Evolutionary conservation across 768 basidiomycete genomes (phyloP).

Genomic region (Panaeolus papilionaceus): DNA sequence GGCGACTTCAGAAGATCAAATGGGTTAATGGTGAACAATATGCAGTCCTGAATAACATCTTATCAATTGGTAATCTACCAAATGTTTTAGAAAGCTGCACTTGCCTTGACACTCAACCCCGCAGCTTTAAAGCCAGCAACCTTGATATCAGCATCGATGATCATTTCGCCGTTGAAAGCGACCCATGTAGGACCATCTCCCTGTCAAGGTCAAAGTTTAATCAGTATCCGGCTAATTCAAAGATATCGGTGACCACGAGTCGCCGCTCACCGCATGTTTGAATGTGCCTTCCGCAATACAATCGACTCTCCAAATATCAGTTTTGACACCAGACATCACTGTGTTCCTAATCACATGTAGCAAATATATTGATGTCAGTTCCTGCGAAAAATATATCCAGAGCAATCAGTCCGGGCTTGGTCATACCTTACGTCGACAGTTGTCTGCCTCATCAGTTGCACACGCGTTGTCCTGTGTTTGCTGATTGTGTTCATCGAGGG

Average conservation of each 20-base stretch:
- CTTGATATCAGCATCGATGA: conserved; percentile 51
- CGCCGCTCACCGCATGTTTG: conserved; percentile 53
- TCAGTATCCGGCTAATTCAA: background rate
- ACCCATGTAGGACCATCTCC: conserved; percentile 69
- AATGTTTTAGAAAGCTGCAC: conserved; percentile 18
- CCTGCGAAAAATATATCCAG: background rate
- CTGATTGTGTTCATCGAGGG: conserved; percentile 47
- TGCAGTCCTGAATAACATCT: conserved; percentile 57
- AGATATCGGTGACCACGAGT: background rate
- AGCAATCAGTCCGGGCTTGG: background rate
- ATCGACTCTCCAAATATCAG: conserved; percentile 75
- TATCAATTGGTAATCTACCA: conserved; percentile 1
- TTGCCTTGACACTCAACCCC: conserved; percentile 68
- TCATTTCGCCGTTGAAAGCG: conserved; percentile 67
- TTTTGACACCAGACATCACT: conserved; percentile 56
- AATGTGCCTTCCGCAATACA: conserved; percentile 70
- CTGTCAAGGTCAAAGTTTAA: conserved; percentile 37
- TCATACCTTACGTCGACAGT: conserved; percentile 67
- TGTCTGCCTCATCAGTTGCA: conserved; percentile 71
- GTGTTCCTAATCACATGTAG: conserved; percentile 44
- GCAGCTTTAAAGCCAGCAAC: conserved; percentile 70
- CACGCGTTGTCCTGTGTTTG: conserved; percentile 48
- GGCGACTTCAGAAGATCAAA: conserved; percentile 58
- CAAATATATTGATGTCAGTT: background rate
- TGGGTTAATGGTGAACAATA: conserved; percentile 66